Percentiles rank a stretch among this genome's conserved stretches.
These are phyloP conservation scores for Gossypium schwendimanii DNA, from an alignment of 441 rosid species.

Conservation along the genomic window DNA sequence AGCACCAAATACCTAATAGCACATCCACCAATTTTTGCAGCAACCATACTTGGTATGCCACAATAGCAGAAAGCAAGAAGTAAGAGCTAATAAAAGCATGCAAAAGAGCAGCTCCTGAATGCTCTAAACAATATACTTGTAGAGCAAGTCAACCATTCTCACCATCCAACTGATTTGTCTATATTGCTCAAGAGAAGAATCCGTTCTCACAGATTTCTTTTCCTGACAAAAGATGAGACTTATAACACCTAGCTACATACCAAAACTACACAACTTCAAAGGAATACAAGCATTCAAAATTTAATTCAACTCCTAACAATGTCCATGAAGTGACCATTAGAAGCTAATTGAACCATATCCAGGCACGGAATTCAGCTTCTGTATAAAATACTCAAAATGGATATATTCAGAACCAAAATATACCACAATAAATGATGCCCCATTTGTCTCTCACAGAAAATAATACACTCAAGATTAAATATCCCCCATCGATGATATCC, in stretches of 20 bases:
- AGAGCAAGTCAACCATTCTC: constrained; percentile 1
- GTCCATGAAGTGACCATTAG: neutral
- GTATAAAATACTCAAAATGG: neutral
- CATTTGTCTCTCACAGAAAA: neutral
- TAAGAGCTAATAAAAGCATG: neutral
- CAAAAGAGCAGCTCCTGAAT: neutral
- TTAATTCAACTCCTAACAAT: neutral
- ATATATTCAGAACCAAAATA: neutral
- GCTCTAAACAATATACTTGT: neutral
- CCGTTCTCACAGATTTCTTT: neutral
- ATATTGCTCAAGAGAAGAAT: neutral
- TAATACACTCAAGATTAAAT: neutral
- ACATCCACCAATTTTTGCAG: neutral
- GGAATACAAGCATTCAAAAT: neutral
- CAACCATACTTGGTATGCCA: neutral
- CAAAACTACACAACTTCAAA: neutral
- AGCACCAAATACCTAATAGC: neutral
- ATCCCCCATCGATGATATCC: neutral
- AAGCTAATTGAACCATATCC: neutral
- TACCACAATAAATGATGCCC: neutral
- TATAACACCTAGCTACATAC: neutral
- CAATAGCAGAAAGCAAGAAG: constrained; percentile 1
- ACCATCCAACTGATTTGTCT: neutral
- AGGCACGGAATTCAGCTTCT: neutral
- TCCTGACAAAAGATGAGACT: neutral